phyloP scores from a whole-genome alignment of 1,284 basidiomycete species.

The Neonothopanus nambi region DNA sequence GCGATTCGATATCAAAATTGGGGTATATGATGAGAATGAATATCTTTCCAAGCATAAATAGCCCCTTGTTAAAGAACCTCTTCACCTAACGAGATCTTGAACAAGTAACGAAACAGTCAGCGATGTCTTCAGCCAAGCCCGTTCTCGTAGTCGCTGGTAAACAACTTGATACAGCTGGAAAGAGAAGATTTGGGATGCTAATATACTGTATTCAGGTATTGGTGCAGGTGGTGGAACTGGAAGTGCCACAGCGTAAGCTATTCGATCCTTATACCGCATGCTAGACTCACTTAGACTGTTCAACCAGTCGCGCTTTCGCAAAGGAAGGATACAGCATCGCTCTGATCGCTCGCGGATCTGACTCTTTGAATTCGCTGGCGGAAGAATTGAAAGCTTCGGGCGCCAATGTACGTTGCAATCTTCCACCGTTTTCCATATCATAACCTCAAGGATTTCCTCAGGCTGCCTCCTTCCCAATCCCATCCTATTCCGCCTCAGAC shows the following conservation, averaged over 20 bases:
- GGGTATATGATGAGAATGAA: too few relatives aligned
- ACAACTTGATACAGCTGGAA: background rate
- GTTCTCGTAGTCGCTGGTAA: conserved; percentile 28
- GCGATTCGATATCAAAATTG: too few relatives aligned
- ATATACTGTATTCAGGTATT: conserved; percentile 41
- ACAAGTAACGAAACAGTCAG: too few relatives aligned
- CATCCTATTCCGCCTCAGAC: conserved; percentile 53
- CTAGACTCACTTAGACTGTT: background rate
- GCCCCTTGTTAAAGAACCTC: background rate
- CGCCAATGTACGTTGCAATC: conserved; percentile 47
- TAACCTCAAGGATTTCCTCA: conserved; percentile 25
- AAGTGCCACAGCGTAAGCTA: conserved; percentile 58
- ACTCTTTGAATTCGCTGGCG: conserved; percentile 52
- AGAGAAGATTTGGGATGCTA: too few relatives aligned
- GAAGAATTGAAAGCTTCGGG: conserved; percentile 58
- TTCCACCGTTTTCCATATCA: background rate
- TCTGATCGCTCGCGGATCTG: conserved; percentile 61
- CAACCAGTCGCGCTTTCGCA: conserved; percentile 58
- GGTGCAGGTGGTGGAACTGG: conserved; percentile 61
- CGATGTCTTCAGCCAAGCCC: conserved; percentile 19
- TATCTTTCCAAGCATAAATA: too few relatives aligned
- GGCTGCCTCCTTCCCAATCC: conserved; percentile 62
- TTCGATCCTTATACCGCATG: conserved; percentile 8
- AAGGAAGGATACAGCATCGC: conserved; percentile 70
- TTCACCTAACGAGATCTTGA: too few relatives aligned